Conservation (phyloP, 139 green algal genomes). For the Coelastrella sp. region DNA sequence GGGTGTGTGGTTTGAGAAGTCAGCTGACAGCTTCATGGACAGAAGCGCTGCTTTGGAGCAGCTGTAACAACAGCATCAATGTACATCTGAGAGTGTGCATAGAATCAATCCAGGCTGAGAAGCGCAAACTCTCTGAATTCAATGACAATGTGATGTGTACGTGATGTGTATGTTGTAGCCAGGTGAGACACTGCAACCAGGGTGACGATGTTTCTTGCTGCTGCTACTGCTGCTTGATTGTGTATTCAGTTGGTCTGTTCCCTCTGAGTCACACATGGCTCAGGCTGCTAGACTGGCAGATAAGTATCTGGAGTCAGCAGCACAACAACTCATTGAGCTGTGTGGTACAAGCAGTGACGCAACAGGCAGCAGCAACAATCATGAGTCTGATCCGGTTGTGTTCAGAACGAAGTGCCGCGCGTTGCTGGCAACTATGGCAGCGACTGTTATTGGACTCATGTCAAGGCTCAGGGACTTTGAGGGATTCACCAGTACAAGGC, state of each 20-base stretch:
- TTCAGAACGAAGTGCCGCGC: constrained; percentile 16
- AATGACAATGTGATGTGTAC: no score
- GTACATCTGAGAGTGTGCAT: no score
- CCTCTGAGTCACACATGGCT: neutral
- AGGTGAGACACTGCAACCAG: no score
- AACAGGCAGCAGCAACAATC: neutral
- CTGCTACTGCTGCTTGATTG: neutral
- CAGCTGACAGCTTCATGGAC: no score
- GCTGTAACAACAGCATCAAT: no score
- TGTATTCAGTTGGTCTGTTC: constrained; percentile 29
- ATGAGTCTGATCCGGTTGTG: neutral
- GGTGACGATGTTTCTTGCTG: no score
- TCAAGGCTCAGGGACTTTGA: constrained; percentile 57
- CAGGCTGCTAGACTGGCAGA: constrained; percentile 39
- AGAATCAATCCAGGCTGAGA: no score
- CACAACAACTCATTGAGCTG: constrained; percentile 24
- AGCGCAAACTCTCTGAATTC: no score
- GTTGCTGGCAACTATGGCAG: constrained; percentile 43
- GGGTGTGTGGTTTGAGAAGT: no score
- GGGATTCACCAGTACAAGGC: neutral
- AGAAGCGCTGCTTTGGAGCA: no score
- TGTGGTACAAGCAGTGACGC: constrained; percentile 30
- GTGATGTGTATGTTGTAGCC: no score
- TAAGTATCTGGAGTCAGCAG: constrained; percentile 45
- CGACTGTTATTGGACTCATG: constrained; percentile 21